Base-by-base conservation (phyloP, 2,329 filamentous ascomycete genomes). In the Xylariaceae sp. region DNA sequence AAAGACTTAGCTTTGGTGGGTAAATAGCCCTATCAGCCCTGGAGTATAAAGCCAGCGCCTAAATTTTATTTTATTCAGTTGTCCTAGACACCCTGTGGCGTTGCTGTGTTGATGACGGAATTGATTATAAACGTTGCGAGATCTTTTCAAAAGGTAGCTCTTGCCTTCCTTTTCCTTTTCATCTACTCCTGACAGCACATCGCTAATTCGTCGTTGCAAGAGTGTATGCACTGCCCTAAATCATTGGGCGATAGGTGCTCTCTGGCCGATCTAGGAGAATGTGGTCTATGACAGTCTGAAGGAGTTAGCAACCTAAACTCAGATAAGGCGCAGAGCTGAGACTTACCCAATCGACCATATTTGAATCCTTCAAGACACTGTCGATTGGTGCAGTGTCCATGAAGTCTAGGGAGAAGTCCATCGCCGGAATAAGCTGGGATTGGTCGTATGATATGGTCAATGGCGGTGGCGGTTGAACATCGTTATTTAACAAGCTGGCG, bases 281-380 rank as follows among this genome's bases (percentile, higher is more conserved):
- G 24, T 69, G 65, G 43, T 71, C 69, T 46, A 71, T 69, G 49
- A 65, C 58, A 49, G 39, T 66, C 68, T 71, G 21, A 28, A 33
- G n/a, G 24, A 23, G 36, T 69, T 60, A 68, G 61, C 53, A 40
- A 12, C 21, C 11, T 11, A 19, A 16, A 6, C 29, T 47, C 16
- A 14, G 29, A 19, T 19, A 33, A 29, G 28, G 19, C 19, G 43
- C 6, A 26, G 24, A 8, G 16, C 16, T 19, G 8, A 41, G 14
- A 64, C 74, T 59, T 70, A 77, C 77, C 77, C 76, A 79, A 54
- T 79, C 75, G 34, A 77, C 65, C 14, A 69, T 64, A 19, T 70
- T 70, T 0, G 67, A 62, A 33, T 69, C 66, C 31, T 67, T 70
- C 31, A 78, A 65, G 23, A 78, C 71, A 49, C 63, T 71, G 17